Evolutionary conservation across 192 early-diverging fungal genomes (phyloP), one percentile per base, ranked within the genome.

Genomic region (Coemansia sp.): DNA sequence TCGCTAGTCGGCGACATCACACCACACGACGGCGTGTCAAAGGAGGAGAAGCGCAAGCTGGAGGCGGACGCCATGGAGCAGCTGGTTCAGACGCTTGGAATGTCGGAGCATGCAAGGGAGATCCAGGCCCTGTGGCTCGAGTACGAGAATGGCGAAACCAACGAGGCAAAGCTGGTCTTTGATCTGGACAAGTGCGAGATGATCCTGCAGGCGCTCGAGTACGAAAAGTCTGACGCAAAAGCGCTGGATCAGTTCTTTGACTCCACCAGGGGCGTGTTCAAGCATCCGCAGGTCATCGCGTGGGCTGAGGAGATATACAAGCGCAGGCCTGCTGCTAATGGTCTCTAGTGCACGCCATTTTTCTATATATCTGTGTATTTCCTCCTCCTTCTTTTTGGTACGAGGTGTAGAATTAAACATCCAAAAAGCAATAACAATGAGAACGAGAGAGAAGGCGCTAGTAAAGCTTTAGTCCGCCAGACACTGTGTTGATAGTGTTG

Each of bases 171-270:
- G 12, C 68, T 95, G 37, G 93, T 94, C 44, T 94, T 95, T 51
- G 94, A 98, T 72, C 74, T 98, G 70, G 95, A 98, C 79, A 98
- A 98, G 75, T 98, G 94, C 87, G 95, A 98, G 77, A 94, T 98
- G 94, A 92, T 94, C 65, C 84, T 94, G 51, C 93, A 95, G 77
- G 94, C 94, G 5, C 68, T 91, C 38, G 94, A 96, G 72, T 98
- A 98, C 70, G 95, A 98, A 53, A 72, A 84, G 85, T 93, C 83
- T 12, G 87, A 90, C 46, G 65, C 77, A 7, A 86, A 86, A 45
- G 61, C 71, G 19, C 74, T 97, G 19, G 87, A 93, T 61, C 79
- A 77, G 22, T 98, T 98, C 67, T 96, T 94, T 63, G 87, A 88
- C 9, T 89, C 88, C 6, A 96, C 95, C 0, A 72, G 68, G 14